phyloP scores from a whole-genome alignment of 2,329 filamentous ascomycete species.

The Blastomyces percursus region DNA sequence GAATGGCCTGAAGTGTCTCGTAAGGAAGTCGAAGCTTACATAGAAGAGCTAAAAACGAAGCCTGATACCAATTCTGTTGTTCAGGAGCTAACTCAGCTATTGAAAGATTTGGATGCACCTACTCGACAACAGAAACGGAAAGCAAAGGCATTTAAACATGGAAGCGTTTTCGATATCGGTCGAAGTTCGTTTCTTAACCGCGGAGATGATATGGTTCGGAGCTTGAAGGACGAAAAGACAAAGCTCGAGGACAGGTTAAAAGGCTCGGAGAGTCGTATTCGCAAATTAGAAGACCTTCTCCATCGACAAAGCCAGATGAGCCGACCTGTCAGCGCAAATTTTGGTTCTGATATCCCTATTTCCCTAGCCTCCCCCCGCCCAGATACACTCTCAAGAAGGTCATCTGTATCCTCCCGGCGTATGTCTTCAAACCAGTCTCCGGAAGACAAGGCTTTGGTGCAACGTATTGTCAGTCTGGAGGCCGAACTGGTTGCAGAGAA shows the following conservation, averaged over 20 bases:
- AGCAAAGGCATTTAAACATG: constrained; percentile 90
- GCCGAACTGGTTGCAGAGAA: constrained; percentile 64
- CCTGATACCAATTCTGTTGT: constrained; percentile 56
- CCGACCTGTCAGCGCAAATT: constrained; percentile 43
- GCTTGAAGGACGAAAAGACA: constrained; percentile 70
- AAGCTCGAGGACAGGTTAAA: constrained; percentile 63
- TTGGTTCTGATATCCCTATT: constrained; percentile 32
- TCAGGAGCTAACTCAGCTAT: constrained; percentile 61
- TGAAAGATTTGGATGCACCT: constrained; percentile 68
- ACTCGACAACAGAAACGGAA: constrained; percentile 78
- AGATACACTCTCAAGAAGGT: constrained; percentile 42
- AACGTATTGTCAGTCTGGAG: constrained; percentile 59
- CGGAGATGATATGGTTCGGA: constrained; percentile 70
- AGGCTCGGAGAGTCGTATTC: constrained; percentile 79
- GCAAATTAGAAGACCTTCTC: constrained; percentile 81
- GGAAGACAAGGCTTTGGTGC: constrained; percentile 51
- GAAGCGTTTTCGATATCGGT: constrained; percentile 88
- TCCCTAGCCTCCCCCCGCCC: constrained; percentile 34
- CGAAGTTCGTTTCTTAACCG: constrained; percentile 73
- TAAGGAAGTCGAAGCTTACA: constrained; percentile 64
- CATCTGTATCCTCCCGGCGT: constrained; percentile 50
- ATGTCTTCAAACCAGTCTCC: constrained; percentile 49
- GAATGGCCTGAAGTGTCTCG: constrained; percentile 69
- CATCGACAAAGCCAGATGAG: constrained; percentile 62
- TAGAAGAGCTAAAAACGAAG: constrained; percentile 54